Percentiles rank a stretch among this genome's conserved stretches.
These are phyloP conservation scores for Marsdenia floribunda DNA, from an alignment of 257 asterid genomes.

Conservation along the genomic window DNA sequence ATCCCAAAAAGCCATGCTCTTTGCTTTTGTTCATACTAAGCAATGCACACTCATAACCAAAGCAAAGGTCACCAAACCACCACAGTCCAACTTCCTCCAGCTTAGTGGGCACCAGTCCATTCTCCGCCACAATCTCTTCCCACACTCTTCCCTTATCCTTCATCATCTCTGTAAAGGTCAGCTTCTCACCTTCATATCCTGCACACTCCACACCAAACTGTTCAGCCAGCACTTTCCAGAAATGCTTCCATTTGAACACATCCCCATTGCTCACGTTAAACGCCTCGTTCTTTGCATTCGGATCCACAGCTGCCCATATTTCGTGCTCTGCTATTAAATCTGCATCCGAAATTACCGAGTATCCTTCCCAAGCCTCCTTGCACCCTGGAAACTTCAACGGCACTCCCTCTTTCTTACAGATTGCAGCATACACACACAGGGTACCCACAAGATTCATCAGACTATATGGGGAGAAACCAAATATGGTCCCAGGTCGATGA, in stretches of 20 bases:
- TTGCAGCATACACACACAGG: conserved; percentile 79
- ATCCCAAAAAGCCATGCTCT: conserved; percentile 90
- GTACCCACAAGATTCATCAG: conserved; percentile 79
- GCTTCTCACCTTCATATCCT: conserved; percentile 46
- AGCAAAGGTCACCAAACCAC: conserved; percentile 63
- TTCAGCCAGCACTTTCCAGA: conserved; percentile 83
- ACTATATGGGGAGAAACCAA: conserved; percentile 78
- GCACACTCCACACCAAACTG: conserved; percentile 64
- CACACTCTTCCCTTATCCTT: conserved; percentile 72
- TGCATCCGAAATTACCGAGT: conserved; percentile 75
- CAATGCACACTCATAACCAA: conserved; percentile 26
- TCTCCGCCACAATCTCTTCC: conserved; percentile 76
- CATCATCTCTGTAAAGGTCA: conserved; percentile 60
- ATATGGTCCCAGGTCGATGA: conserved; percentile 69
- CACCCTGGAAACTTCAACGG: conserved; percentile 68
- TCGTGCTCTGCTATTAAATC: conserved; percentile 92
- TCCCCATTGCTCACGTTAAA: conserved; percentile 91
- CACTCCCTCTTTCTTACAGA: conserved; percentile 75
- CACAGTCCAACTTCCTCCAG: conserved; percentile 72
- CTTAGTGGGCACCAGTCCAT: conserved; percentile 46
- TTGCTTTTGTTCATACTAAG: conserved; percentile 95
- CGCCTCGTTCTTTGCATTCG: conserved; percentile 82
- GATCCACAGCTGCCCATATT: conserved; percentile 94
- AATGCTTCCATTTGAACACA: conserved; percentile 89
- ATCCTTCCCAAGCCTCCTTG: conserved; percentile 70